Conservation (phyloP, 257 asterid species). For the Solanum sejunctum region DNA sequence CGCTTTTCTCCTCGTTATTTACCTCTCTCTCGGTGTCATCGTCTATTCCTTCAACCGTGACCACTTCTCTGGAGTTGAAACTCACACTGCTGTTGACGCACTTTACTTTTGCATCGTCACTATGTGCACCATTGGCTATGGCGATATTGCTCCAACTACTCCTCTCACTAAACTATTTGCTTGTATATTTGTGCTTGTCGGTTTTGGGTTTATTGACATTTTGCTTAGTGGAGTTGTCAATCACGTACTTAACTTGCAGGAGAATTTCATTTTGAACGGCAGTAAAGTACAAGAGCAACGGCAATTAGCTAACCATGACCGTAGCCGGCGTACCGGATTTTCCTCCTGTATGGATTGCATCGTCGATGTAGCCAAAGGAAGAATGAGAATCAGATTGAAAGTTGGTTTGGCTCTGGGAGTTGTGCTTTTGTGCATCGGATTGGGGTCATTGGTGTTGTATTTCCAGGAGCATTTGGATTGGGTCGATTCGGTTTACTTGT, state of each 20-base stretch:
- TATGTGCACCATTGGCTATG: conserved; percentile 83
- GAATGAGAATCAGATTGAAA: conserved; percentile 81
- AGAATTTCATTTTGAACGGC: conserved; percentile 45
- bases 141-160: conserved; percentile 64
- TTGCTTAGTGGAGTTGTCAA: conserved; percentile 63
- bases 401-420: conserved; percentile 64
- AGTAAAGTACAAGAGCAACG: conserved; percentile 7
- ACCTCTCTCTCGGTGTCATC: conserved; percentile 52
- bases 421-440: conserved; percentile 61
- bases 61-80: conserved; percentile 35
- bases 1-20: conserved; percentile 34
- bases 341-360: conserved; percentile 10
- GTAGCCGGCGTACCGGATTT: not conserved
- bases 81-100: conserved; percentile 71
- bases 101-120: conserved; percentile 74
- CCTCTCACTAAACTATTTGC: conserved; percentile 47
- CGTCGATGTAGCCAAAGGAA: conserved; percentile 68
- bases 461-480: conserved; percentile 43
- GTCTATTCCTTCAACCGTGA: conserved; percentile 41
- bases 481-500: conserved; percentile 58
- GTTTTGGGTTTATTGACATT: conserved; percentile 70
- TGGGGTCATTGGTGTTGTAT: conserved; percentile 48
- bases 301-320: not conserved
- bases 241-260: conserved; percentile 74
- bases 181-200: conserved; percentile 60